Conservation (phyloP, 805 yeast genomes). For the Saccharomycopsis fibuligera region DNA sequence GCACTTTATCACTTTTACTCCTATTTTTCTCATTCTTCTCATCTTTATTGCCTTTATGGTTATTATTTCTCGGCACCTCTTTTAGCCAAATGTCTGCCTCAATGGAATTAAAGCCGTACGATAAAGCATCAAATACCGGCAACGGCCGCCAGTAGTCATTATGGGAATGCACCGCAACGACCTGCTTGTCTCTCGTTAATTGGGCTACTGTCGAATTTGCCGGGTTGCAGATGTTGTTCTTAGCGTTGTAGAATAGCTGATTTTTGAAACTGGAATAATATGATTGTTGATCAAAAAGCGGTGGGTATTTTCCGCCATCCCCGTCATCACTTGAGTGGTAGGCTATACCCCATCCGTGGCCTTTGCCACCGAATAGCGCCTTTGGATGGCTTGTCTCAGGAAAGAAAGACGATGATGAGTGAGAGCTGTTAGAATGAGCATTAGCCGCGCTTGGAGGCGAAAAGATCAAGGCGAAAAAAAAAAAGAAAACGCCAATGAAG, state of each 20-base stretch:
- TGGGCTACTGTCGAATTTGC: conserved; percentile 15
- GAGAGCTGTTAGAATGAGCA: too few relatives aligned
- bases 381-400: not conserved
- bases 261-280: not conserved
- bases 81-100: conserved; percentile 63
- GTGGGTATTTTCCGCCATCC: not conserved
- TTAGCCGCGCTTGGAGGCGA: too few relatives aligned
- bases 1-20: not conserved
- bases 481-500: not conserved
- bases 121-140: conserved; percentile 53
- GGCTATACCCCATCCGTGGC: not conserved
- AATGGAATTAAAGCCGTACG: conserved; percentile 46
- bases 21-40: conserved; percentile 5
- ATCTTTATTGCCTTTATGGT: too few relatives aligned
- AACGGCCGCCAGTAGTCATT: conserved; percentile 60
- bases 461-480: not conserved
- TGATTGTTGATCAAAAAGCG: conserved; percentile 1
- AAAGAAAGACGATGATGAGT: too few relatives aligned
- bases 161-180: conserved; percentile 51
- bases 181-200: conserved; percentile 26
- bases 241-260: conserved; percentile 7
- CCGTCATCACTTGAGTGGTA: not conserved
- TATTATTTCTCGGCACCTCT: conserved; percentile 19
- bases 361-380: not conserved
- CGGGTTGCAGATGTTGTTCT: conserved; percentile 12